These are phyloP conservation scores for Trichoderma asperelloides DNA, from an alignment of 495 filamentous ascomycete genomes.

Conservation along the genomic window DNA sequence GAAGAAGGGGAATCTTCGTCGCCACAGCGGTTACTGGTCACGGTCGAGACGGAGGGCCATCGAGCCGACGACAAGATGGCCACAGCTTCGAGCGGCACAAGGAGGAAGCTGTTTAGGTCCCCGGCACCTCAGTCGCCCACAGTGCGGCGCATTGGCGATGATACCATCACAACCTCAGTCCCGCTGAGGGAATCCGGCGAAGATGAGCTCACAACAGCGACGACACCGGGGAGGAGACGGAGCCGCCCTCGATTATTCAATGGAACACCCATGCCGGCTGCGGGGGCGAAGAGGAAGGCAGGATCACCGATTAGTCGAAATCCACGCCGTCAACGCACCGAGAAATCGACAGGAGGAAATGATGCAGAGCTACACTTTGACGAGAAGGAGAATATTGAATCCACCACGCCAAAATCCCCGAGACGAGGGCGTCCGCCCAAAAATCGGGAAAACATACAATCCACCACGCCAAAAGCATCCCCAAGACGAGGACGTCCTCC, in stretches of 20 bases:
- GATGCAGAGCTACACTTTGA: background rate
- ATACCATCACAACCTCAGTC: constrained; percentile 35
- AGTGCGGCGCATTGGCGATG: constrained; percentile 17
- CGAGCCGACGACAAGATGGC: constrained; percentile 18
- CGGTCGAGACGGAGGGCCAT: constrained; percentile 39
- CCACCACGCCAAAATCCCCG: constrained; percentile 14
- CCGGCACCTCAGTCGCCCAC: constrained; percentile 20
- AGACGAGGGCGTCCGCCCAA: constrained; percentile 13
- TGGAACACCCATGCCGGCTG: constrained; percentile 27
- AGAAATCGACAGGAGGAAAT: background rate
- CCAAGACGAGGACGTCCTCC: constrained; percentile 5
- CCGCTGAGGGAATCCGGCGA: constrained; percentile 42
- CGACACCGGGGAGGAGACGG: constrained; percentile 30
- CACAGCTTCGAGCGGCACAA: constrained; percentile 22
- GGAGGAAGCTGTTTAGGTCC: constrained; percentile 22
- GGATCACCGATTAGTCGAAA: constrained; percentile 28
- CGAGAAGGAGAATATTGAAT: background rate
- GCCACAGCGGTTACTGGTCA: constrained; percentile 43
- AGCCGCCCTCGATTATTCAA: constrained; percentile 31
- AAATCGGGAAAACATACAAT: background rate
- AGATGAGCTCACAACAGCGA: constrained; percentile 27
- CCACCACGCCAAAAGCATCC: background rate
- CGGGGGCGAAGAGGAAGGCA: constrained; percentile 30
- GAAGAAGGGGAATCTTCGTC: constrained; percentile 40
- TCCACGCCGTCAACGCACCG: constrained; percentile 15